Evolutionary conservation across 169 alveolate genomes (phyloP), one percentile per base, ranked within the genome.

Genomic region (Fabrea salina): DNA sequence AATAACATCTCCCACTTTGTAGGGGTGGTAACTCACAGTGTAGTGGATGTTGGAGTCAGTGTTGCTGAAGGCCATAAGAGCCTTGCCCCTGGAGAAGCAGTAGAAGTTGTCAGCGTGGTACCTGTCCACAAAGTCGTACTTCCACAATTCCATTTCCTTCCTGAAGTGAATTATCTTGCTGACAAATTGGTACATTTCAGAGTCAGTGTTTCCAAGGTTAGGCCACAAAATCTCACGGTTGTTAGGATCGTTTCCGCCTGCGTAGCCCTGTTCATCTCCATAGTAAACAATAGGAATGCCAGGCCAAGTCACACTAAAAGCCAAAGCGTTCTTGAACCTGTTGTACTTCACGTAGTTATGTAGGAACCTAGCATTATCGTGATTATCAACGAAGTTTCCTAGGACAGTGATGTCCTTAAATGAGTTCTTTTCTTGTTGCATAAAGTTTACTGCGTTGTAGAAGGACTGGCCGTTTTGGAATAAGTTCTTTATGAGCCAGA

Each of bases 261-360:
- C 67, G 80, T 81, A 92, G 33, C 61, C 88, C 84, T 92, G 90
- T 76, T 92, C 96, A 79, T 86, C 75, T 54, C 96, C 96, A 81
- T 93, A 93, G 83, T 93, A 93, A 13, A 87, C 51, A 50, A 93
- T 89, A 11, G 97, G 95, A 59, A 93, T 89, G 30, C 97, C 97
- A 66, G 80, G 77, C 35, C 85, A 76, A 37, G 86, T 68, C 3
- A 90, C 64, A 4, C 91, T 61, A n/a, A 50, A 44, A 8, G 53
- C 75, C 13, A 61, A 27, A 27, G 75, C 54, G 13, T 25, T 30
- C 25, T 61, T 25, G 53, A 30, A 61, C 25, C 25, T 16, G 75
- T 32, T 33, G 35, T 43, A 51, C 25, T 61, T 61, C n/a, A 16
- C 51, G 37, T 25, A n/a, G n/a, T n/a, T 16, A 77, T 83, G 61